Evolutionary conservation across 257 asterid genomes (phyloP), one percentile per base, ranked within the genome.

Genomic region (Jasminum sambac): DNA sequence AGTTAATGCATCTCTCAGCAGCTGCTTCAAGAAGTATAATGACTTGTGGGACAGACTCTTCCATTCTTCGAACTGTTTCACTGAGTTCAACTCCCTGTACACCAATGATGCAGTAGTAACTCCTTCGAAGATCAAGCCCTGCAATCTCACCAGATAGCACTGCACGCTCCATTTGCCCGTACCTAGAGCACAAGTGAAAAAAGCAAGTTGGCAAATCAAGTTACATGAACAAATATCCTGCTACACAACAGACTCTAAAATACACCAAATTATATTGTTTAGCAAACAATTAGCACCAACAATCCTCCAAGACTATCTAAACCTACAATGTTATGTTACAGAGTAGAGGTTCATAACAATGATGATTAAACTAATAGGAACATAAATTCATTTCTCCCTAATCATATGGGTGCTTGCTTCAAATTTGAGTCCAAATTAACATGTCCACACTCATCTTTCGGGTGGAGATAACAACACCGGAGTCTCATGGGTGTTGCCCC

Each of bases 11-110:
- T 88, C 99, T 87, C 76, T 95, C 98, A 12, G 85, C 95, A 72
- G 99, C 94, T 72, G 96, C 90, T 83, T 95, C 99, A 76, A 95
- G 97, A 64, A 87, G 89, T 58, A 89, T 76, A 82, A 91, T 88
- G 82, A 90, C 93, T 68, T 79, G 89, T 39, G 99, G 97, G 73
- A 95, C 86, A 57, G 99, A 85, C 83, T 95, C 99, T 86, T 95
- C 98, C 97, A 91, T 91, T 79, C 98, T 87, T 77, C 95, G 79
- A 71, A 95, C 97, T 43, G 99, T 84, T 79, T 95, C 99, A 77
- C 99, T 95, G 64, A 95, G 98, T 80, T 95, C 99, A 63, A 95
- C 96, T 55, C 98, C 97, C 83, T 95, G 98, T 72, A 89, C 88
- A 24, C 98, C 98, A 48, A 84, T 85, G 76, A 92, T 86, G 36